Percentiles rank a stretch among this genome's conserved stretches.
These are phyloP conservation scores for Acrodontium crateriforme DNA, from an alignment of 2,329 filamentous ascomycete genomes.

Conservation along the genomic window DNA sequence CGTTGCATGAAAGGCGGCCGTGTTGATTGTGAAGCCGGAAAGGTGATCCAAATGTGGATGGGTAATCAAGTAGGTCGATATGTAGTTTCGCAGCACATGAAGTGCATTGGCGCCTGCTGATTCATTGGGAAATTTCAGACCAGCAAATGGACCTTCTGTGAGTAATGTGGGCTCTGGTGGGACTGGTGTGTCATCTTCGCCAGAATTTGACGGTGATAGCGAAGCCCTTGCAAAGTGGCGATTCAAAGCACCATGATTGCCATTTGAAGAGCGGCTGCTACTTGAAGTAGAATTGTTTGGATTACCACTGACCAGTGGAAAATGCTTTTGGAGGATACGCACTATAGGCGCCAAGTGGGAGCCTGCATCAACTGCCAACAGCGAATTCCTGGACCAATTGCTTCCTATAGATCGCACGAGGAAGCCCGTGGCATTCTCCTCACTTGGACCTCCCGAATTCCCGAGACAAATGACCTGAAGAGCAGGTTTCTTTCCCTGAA, in stretches of 20 bases:
- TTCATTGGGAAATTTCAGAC: slow-evolving; percentile 54
- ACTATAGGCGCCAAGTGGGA: slow-evolving; percentile 77
- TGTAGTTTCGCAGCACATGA: slow-evolving; percentile 61
- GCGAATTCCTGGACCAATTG: slow-evolving; percentile 67
- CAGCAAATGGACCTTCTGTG: slow-evolving; percentile 59
- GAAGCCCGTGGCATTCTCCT: slow-evolving; percentile 81
- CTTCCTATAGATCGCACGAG: slow-evolving; percentile 70
- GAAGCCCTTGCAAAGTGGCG: slow-evolving; percentile 2
- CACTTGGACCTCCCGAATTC: slow-evolving; percentile 74
- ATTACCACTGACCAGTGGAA: slow-evolving; percentile 27
- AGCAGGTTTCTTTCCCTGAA: slow-evolving; percentile 22
- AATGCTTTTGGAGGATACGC: slow-evolving; percentile 53
- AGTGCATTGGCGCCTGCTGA: slow-evolving; percentile 65
- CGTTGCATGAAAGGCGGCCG: slow-evolving; percentile 66
- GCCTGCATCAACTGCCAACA: slow-evolving; percentile 88
- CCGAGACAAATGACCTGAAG: slow-evolving; percentile 45
- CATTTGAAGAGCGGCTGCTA: slow-evolving; percentile 7
- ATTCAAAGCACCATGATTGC: slow-evolving; percentile 2
- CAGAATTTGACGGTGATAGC: slow-evolving; percentile 7
- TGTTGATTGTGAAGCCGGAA: slow-evolving; percentile 83
- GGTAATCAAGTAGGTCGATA: slow-evolving; percentile 84
- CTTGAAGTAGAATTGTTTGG: slow-evolving; percentile 6
- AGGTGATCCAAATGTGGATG: slow-evolving; percentile 97
- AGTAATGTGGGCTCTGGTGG: slow-evolving; percentile 37
- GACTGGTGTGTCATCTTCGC: slow-evolving; percentile 7